Conservation (phyloP, 495 filamentous ascomycete genomes). For the Hamigera avellanea region DNA sequence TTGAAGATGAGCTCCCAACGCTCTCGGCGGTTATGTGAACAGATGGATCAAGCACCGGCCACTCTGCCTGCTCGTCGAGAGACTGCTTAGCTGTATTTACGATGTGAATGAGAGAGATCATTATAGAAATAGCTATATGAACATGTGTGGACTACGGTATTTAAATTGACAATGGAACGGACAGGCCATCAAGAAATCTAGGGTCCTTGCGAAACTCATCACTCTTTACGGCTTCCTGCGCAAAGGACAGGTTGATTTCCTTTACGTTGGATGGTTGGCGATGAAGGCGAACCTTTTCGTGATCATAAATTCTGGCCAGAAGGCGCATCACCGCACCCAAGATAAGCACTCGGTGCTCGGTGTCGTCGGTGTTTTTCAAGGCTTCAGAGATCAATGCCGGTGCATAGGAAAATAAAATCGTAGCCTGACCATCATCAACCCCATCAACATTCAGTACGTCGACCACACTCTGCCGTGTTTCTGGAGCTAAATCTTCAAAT, state of each 20-base stretch:
- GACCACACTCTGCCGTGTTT: conserved; percentile 3
- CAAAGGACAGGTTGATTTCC: conserved; percentile 10
- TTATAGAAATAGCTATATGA: too few species aligned
- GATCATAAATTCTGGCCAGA: conserved; percentile 7
- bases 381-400: conserved; percentile 10
- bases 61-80: too few species aligned
- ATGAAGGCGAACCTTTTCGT: too few species aligned
- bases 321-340: conserved; percentile 9
- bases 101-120: too few species aligned
- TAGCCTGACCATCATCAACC: conserved; percentile 8
- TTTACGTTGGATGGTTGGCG: conserved; percentile 3
- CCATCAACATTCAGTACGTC: conserved; percentile 15
- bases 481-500: conserved; percentile 4
- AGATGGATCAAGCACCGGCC: too few species aligned
- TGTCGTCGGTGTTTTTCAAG: not conserved
- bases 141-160: too few species aligned
- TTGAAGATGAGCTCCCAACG: too few species aligned
- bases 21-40: too few species aligned
- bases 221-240: conserved; percentile 6
- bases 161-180: too few species aligned
- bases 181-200: too few species aligned
- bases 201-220: conserved; percentile 5
- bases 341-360: not conserved
- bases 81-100: too few species aligned
- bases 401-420: conserved; percentile 13